phyloP scores from a whole-genome alignment of 176 grass and related monocot species.

The Eragrostis curvula region DNA sequence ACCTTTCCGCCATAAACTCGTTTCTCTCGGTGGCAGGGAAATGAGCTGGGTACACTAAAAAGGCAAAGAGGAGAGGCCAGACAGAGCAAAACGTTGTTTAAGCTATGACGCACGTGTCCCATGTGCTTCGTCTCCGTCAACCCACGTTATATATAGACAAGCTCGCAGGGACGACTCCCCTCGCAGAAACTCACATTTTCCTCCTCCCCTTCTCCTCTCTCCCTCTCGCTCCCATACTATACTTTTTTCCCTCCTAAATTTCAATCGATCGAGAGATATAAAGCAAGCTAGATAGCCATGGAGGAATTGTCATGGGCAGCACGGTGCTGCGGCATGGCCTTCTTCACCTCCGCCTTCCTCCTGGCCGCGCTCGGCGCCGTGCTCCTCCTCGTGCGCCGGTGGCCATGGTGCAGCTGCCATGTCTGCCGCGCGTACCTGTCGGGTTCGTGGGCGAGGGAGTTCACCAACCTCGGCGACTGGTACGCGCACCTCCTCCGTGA shows the following conservation, averaged over 20 bases:
- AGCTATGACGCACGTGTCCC: slow-evolving; percentile 6
- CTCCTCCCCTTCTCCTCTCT: neutral
- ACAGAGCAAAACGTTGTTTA: slow-evolving; percentile 5
- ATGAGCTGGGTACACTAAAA: neutral
- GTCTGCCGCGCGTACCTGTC: slow-evolving; percentile 62
- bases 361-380: slow-evolving; percentile 37
- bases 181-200: neutral
- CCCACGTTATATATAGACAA: slow-evolving; percentile 28
- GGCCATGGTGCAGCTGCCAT: slow-evolving; percentile 64
- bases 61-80: neutral
- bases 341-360: slow-evolving; percentile 33
- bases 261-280: too few relatives aligned
- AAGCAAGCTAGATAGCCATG: neutral
- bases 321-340: slow-evolving; percentile 6
- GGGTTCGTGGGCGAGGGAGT: slow-evolving; percentile 66
- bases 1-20: neutral
- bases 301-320: slow-evolving; percentile 14
- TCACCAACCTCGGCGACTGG: slow-evolving; percentile 79
- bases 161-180: neutral
- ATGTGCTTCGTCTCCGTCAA: slow-evolving; percentile 20
- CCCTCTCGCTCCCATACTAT: neutral
- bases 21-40: neutral
- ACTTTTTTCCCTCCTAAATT: too few relatives aligned
- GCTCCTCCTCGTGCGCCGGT: slow-evolving; percentile 28
- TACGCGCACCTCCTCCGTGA: slow-evolving; percentile 62